Evolutionary conservation across 1,139 yeast species (phyloP).

Genomic region (Debaryomyces subglobosus): DNA sequence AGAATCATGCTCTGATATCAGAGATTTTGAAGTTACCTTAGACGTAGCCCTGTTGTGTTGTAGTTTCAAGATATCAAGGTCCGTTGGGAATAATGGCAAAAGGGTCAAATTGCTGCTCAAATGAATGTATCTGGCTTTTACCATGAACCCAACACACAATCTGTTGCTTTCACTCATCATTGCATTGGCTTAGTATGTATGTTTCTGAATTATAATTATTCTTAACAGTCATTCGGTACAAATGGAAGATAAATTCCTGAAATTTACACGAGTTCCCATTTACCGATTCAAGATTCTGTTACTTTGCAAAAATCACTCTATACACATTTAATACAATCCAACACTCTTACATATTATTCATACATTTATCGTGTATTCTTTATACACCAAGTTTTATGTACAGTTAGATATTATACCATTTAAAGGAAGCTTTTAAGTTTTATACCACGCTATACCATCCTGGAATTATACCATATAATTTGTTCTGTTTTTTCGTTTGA

Average conservation of each 20-base stretch:
- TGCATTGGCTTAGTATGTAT: no score
- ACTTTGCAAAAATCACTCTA: neutral
- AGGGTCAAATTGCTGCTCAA: no score
- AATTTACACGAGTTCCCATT: neutral
- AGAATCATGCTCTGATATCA: no score
- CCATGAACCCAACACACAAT: no score
- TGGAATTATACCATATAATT: neutral
- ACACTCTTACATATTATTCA: neutral
- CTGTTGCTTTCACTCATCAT: no score
- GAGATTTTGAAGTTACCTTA: no score
- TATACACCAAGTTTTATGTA: slow-evolving; percentile 4
- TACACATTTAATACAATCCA: neutral
- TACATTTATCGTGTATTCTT: slow-evolving; percentile 5
- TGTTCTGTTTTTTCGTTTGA: neutral
- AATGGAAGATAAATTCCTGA: neutral
- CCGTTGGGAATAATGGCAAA: no score
- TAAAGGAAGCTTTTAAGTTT: neutral
- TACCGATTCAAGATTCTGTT: neutral
- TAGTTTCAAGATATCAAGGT: no score
- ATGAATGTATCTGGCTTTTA: no score
- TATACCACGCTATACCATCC: neutral
- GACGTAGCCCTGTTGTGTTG: no score
- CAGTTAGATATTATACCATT: neutral
- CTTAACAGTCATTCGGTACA: no score
- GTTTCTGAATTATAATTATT: no score